Evolutionary conservation across 352 stramenopile genomes (phyloP), one percentile per base, ranked within the genome.

Genomic region (Hyaloperonospora brassicae): DNA sequence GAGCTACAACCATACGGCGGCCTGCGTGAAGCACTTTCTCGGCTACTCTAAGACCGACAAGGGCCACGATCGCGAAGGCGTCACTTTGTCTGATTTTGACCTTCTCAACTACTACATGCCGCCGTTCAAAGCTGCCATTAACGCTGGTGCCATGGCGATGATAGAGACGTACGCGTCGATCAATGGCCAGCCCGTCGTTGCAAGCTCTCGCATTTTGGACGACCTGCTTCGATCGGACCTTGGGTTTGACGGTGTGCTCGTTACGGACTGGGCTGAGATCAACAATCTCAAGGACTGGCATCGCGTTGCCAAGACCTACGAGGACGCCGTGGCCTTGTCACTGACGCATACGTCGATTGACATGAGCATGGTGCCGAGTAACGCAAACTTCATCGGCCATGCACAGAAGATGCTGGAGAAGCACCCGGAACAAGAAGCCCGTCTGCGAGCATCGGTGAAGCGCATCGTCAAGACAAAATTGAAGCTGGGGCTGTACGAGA

Each of bases 81-180:
- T 95, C 46, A 85, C 78, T 0, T 50, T 91, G 7, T 84, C 72
- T 0, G 73, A 90, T 30, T 94, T 78, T 51, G 75, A 92, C 35
- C 44, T 94, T 47, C 73, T 92, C 53, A 94, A 94, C 49, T 81
- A 86, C 58, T 95, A 95, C 44, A 77, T 83, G 2, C 86, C 84
- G 21, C 71, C 86, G 0, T 97, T 95, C 53, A 52, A 88, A n/a
- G 79, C 84, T 1, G 86, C 85, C 10, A 81, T 95, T 21, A 67
- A 82, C 23, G 81, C 92, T 6, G 83, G 80, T 4, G 79, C 77
- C 2, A 71, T 93, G 53, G 89, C 89, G 0, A 79, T 91, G 1
- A 98, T 98, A 92, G 91, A 97, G 66, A 95, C 61, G 45, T 98
- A 98, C 73, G 92, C 88, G 46, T 92, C 95, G 52, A 55, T 96